Evolutionary conservation across 257 asterid species (phyloP).

Genomic region (Oldenlandia corymbosa): DNA sequence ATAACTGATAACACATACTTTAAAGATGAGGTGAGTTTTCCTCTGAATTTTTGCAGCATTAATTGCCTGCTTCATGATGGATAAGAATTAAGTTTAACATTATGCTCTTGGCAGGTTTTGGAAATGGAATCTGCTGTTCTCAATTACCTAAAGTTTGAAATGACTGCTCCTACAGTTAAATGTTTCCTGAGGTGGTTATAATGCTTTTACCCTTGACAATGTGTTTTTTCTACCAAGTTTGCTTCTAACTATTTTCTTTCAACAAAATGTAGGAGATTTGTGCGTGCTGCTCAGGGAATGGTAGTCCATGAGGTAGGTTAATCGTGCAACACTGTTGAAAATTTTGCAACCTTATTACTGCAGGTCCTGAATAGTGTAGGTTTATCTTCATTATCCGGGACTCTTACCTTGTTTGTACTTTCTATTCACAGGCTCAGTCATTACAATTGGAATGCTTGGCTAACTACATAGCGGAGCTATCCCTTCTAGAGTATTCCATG

Average conservation of each 20-base stretch:
- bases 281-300: conserved; percentile 75
- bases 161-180: conserved; percentile 81
- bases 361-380: no score
- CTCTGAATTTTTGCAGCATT: neutral
- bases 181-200: conserved; percentile 68
- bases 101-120: conserved; percentile 46
- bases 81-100: neutral
- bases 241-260: conserved; percentile 2
- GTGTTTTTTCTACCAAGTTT: no score
- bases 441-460: conserved; percentile 72
- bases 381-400: no score
- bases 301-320: conserved; percentile 51
- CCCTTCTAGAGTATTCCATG: conserved; percentile 41
- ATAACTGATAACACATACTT: conserved; percentile 90
- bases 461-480: conserved; percentile 47
- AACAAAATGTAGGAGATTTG: conserved; percentile 56
- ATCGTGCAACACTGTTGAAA: no score
- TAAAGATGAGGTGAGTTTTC: conserved; percentile 58
- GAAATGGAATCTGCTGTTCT: conserved; percentile 77
- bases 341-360: no score
- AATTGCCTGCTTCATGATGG: neutral
- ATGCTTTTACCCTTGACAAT: no score
- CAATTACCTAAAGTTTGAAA: conserved; percentile 78
- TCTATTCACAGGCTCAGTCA: conserved; percentile 28
- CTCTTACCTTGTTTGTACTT: neutral